Base-by-base conservation (phyloP, 495 filamentous ascomycete genomes). In the Xylaria flabelliformis region DNA sequence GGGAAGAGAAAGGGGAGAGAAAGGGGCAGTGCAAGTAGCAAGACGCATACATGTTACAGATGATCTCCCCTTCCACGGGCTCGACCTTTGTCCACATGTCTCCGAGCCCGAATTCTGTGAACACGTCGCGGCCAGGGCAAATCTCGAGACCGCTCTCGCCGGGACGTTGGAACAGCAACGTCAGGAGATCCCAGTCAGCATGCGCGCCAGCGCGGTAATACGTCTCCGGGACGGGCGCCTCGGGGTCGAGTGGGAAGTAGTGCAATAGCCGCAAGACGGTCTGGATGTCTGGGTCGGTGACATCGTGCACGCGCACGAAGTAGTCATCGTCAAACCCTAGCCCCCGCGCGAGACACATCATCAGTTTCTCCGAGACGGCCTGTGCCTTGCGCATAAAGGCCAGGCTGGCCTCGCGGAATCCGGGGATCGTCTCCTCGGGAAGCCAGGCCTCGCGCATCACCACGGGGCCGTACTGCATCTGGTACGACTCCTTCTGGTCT, bases 191-290 rank as follows among this genome's bases (percentile, higher is more conserved):
- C 84, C 86, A 91, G 74, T 91, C 90, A 0, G 88, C 86, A 77
- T 92, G 90, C 65, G 89, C 87, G 61, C 90, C 90, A 3, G 90
- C 89, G 44, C 90, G 85, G 78, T 88, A 86, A 77, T 90, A 90
- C 8, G 79, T 85, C 9, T 85, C 80, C 0, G 87, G 77, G 7
- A 79, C 74, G 12, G 77, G 80, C n/a, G 41, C 66, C 1, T 0
- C 24, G 3, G 73, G 65, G 69, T 83, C 80, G 19, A 82, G 63
- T 26, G 46, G 76, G 64, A 80, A 82, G 67, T 92, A 92, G 72
- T 90, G 89, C 50, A 92, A 80, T 36, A 91, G 79, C 0, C 90
- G 81, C 61, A 90, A 80, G 10, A 87, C 87, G 19, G 86, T 88
- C 76, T 90, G 89, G 1, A 83, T 84, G 53, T 87, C 83, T 0